Base-by-base conservation (phyloP, 2,329 filamentous ascomycete genomes). In the Hymenoscyphus albidus region DNA sequence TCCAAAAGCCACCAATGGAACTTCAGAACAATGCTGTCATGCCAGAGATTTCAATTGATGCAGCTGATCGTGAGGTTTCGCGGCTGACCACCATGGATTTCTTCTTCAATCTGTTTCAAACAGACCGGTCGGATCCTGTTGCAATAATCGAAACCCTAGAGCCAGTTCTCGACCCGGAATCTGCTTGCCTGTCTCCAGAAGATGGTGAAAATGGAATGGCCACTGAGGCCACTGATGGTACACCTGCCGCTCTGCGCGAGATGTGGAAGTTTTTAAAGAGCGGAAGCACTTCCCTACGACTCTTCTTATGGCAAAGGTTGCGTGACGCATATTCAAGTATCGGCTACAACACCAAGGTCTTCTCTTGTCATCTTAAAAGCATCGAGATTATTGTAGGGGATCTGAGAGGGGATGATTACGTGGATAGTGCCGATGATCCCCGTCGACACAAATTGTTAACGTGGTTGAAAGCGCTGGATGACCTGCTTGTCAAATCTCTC, bases 21-120 rank as follows among this genome's bases (percentile, higher is more conserved):
- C 80, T 98, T 0, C 85, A 89, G 3, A 98, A 99, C 76, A 98
- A 97, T 73, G 85, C 87, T 1, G 85, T 93, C 22, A 96, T 99
- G 88, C 87, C 92, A 0, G 91, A 95, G 67, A 85, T 99, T 59
- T 97, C 94, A 0, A 79, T 87, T 1, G 83, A 85, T n/a, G 91
- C 92, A 0, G 88, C 95, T 7, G 93, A 98, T 68, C 88, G 92
- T 62, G 94, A 99, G 74, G 89, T 97, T 32, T 94, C 92, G 13
- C 93, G 93, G 72, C 83, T 98, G 40, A 97, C 92, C 14, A 98
- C 94, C 0, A 95, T 96, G 85, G 94, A 97, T 74, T 98, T 98
- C 76, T 98, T 99, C 77, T 83, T 93, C 60, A 91, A 88, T 44
- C 85, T 99, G 0, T 98, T 98, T 74, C 90, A 91, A 65, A 88